Evolutionary conservation across 176 grass and related monocot species (phyloP).

Genomic region (Eragrostis curvula): DNA sequence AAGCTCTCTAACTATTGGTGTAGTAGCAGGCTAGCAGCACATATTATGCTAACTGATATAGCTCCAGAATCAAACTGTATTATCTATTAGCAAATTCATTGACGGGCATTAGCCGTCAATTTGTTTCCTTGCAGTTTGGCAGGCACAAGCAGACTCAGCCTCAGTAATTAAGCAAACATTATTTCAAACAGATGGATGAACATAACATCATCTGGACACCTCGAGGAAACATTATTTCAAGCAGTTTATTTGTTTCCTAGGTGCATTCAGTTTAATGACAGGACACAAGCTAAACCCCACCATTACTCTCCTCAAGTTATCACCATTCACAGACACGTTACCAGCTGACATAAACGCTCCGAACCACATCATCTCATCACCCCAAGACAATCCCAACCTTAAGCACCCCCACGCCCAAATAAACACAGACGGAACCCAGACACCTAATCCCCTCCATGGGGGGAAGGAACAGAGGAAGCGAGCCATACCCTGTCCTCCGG

Average conservation of each 20-base stretch:
- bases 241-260: background rate
- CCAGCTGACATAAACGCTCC: background rate
- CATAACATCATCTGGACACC: background rate
- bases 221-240: constrained; percentile 12
- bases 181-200: constrained; percentile 4
- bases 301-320: background rate
- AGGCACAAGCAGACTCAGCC: background rate
- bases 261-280: background rate
- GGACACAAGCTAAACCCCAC: background rate
- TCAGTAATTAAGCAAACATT: background rate
- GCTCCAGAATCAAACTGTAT: background rate
- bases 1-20: background rate
- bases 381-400: background rate
- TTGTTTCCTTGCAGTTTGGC: background rate
- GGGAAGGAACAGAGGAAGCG: background rate
- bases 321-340: background rate
- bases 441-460: background rate
- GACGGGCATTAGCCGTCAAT: background rate
- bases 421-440: background rate
- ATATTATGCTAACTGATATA: background rate
- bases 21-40: constrained; percentile 6
- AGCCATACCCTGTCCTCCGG: constrained; percentile 58
- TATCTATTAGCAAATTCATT: background rate
- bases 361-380: background rate
- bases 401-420: background rate